Evolutionary conservation across 331 rosid species (phyloP).

Genomic region (Saraca asoca): DNA sequence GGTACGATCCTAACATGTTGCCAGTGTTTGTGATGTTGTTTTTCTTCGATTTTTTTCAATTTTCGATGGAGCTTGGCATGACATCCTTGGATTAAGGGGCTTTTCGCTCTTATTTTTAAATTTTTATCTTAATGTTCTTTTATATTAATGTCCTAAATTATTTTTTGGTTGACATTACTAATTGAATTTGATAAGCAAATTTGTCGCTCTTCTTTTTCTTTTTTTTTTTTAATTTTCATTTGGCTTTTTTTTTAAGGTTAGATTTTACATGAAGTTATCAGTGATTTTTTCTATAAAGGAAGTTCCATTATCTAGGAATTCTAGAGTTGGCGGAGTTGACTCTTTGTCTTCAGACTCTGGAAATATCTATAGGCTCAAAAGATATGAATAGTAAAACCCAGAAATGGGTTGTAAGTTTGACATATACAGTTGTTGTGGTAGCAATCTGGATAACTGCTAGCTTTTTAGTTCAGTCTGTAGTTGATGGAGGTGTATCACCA

Average conservation of each 20-base stretch:
- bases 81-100: too few species aligned
- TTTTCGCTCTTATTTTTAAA: too few species aligned
- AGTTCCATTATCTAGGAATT: conserved; percentile 22
- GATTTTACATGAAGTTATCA: conserved; percentile 35
- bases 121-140: too few species aligned
- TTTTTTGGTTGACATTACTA: too few species aligned
- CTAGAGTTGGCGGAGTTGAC: conserved; percentile 33
- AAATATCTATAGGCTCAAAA: conserved; percentile 34
- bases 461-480: conserved; percentile 94
- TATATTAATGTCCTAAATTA: too few species aligned
- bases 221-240: too few species aligned
- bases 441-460: conserved; percentile 98
- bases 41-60: too few species aligned
- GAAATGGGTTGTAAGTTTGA: conserved; percentile 83
- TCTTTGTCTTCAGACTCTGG: conserved; percentile 10
- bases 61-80: too few species aligned
- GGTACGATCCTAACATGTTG: too few species aligned
- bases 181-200: too few species aligned
- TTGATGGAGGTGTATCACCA: conserved; percentile 89
- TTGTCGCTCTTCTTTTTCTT: too few species aligned
- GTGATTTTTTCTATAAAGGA: conserved; percentile 9
- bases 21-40: too few species aligned
- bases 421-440: conserved; percentile 76
- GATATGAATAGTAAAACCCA: conserved; percentile 53
- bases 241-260: conserved; percentile 35